Evolutionary conservation across 176 grass and related monocot species (phyloP).

Genomic region (Oryza longistaminata): DNA sequence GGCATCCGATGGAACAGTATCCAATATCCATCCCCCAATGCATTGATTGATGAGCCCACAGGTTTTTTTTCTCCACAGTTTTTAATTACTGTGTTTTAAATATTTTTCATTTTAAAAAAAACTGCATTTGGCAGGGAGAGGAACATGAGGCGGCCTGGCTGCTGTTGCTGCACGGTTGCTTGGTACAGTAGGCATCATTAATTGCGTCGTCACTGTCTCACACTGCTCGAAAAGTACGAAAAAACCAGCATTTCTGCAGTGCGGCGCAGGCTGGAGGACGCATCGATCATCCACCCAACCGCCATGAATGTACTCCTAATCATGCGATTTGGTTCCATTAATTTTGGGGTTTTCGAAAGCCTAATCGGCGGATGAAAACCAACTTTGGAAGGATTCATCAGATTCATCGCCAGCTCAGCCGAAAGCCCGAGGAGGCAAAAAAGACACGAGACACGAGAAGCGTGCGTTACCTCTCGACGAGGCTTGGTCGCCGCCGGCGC

Average conservation of each 20-base stretch:
- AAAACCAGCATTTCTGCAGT: not conserved
- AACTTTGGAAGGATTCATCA: not conserved
- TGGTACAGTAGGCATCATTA: not conserved
- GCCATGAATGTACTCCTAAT: not conserved
- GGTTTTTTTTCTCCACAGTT: not conserved
- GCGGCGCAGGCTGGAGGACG: not conserved
- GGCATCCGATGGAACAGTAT: conserved; percentile 27
- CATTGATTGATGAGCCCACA: not conserved
- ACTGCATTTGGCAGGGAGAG: not conserved
- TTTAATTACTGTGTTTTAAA: not conserved
- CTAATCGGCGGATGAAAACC: not conserved
- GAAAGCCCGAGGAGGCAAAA: no score
- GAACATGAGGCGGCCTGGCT: not conserved
- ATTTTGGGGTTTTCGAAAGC: not conserved
- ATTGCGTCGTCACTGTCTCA: not conserved
- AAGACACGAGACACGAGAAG: no score
- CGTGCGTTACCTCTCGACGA: not conserved
- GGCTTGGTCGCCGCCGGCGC: not conserved
- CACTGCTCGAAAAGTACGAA: conserved; percentile 9
- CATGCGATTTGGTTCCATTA: not conserved
- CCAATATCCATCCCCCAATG: not conserved
- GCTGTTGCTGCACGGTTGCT: not conserved
- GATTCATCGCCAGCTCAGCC: no score
- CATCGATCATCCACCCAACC: not conserved
- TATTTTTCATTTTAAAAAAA: not conserved